Percentiles rank a stretch among this genome's conserved stretches.
Evolutionary conservation across 2,329 filamentous ascomycete genomes (phyloP).

Genomic region (Nectriaceae sp.): DNA sequence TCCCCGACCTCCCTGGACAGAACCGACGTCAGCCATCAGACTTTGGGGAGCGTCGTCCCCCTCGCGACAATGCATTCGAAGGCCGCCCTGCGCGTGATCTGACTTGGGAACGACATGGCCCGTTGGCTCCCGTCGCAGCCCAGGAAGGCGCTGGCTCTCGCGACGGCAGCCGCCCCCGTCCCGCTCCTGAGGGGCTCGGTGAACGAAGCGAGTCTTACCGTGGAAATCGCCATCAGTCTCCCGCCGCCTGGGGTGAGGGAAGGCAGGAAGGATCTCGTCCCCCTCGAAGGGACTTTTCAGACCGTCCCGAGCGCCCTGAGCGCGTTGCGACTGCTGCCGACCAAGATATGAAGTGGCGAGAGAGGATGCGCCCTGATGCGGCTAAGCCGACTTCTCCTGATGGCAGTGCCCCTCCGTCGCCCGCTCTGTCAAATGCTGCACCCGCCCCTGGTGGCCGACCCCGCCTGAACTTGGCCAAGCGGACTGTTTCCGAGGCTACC

Average conservation of each 20-base stretch:
- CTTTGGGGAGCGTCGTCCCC: slow-evolving; percentile 63
- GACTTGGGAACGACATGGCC: slow-evolving; percentile 95
- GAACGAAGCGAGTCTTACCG: slow-evolving; percentile 59
- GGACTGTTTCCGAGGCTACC: slow-evolving; percentile 79
- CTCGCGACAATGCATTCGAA: slow-evolving; percentile 62
- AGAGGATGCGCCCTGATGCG: slow-evolving; percentile 84
- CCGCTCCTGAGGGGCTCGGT: slow-evolving; percentile 54
- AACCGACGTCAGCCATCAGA: slow-evolving; percentile 49
- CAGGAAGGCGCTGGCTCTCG: slow-evolving; percentile 53
- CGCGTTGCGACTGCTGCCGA: slow-evolving; percentile 85
- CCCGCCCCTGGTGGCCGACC: slow-evolving; percentile 65
- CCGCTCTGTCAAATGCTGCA: slow-evolving; percentile 57
- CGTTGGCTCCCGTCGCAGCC: slow-evolving; percentile 71
- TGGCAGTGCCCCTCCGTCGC: slow-evolving; percentile 73
- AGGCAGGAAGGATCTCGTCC: slow-evolving; percentile 77
- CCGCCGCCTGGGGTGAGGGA: slow-evolving; percentile 76
- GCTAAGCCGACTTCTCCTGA: slow-evolving; percentile 69
- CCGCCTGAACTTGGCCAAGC: slow-evolving; percentile 84
- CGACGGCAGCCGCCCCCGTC: slow-evolving; percentile 55
- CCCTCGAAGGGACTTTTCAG: slow-evolving; percentile 72
- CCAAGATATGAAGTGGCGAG: slow-evolving; percentile 90
- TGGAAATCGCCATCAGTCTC: slow-evolving; percentile 66
- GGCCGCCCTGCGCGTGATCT: slow-evolving; percentile 69
- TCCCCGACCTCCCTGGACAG: slow-evolving; percentile 69
- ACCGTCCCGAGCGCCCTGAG: slow-evolving; percentile 70